Base-by-base conservation (phyloP, 805 yeast genomes). In the Cyberlindnera veronae region DNA sequence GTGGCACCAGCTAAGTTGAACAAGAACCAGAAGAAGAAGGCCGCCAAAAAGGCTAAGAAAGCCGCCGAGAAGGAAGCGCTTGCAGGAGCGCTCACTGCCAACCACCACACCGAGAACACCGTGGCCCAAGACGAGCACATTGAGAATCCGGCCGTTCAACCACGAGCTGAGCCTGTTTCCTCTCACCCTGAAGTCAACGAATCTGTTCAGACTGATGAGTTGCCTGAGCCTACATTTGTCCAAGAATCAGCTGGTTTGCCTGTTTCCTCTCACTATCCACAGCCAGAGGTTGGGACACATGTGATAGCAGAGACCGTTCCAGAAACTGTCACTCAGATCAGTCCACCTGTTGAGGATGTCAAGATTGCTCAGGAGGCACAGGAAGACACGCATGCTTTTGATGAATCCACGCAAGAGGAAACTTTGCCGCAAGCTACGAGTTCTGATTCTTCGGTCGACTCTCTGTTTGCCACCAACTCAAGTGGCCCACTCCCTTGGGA, bases 51-150 rank as follows among this genome's bases (percentile, higher is more conserved):
- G 34, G 51, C 45, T 42, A 60, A 58, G 31, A 48, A 41, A 29
- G 41, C 18, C 5, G 64, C 66, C 21, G 41, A 32, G 32, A 32
- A 32, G 19, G 31, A 32, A 32, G 33, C 32, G n/a, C n/a, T n/a
- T n/a, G n/a, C n/a, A n/a, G n/a, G n/a, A n/a, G n/a, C n/a, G n/a
- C n/a, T n/a, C n/a, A n/a, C n/a, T n/a, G n/a, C n/a, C n/a, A n/a
- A n/a, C n/a, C n/a, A n/a, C n/a, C n/a, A n/a, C n/a, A n/a, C n/a
- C n/a, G n/a, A n/a, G 32, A 19, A 18, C 26, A 16, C 38, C 32
- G 38, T 9, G 30, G 32, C n/a, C 14, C 17, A 13, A n/a, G n/a
- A 18, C 21, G 29, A 17, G 8, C 31, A 27, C 5, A 30, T 14
- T 6, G 33, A 32, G 14, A 37, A 20, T 19, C 22, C 33, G 9